These are phyloP conservation scores for Articulospora tetracladia DNA, from an alignment of 495 filamentous ascomycete genomes.

Conservation along the genomic window DNA sequence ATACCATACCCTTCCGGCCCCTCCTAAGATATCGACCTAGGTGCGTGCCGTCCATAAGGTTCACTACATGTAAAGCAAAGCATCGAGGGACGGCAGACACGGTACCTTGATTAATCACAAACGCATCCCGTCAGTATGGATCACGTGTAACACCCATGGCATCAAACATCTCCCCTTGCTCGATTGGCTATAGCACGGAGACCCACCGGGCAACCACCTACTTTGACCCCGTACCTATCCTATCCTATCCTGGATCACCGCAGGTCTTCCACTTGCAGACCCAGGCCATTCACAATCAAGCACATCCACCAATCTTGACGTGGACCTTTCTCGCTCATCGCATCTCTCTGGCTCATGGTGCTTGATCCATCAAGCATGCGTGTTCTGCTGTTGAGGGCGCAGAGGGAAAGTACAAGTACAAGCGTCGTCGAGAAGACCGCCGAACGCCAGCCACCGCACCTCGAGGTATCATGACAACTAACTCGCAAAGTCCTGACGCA, in stretches of 20 bases:
- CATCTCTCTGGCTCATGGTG: constrained; percentile 5
- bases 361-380: constrained; percentile 17
- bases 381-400: constrained; percentile 18
- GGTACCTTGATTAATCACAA: no score
- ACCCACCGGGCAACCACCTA: background rate
- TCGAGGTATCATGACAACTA: constrained; percentile 17
- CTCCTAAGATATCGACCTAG: no score
- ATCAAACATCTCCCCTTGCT: no score
- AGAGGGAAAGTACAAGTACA: constrained; percentile 21
- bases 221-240: background rate
- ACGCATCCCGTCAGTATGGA: no score
- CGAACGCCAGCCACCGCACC: background rate
- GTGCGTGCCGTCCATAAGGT: no score
- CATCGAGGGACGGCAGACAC: no score
- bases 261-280: background rate
- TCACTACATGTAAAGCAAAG: no score
- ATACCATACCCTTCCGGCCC: no score
- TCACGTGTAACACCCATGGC: no score
- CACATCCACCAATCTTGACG: background rate
- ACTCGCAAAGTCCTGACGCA: constrained; percentile 16
- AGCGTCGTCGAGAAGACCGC: constrained; percentile 14
- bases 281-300: background rate
- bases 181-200: no score
- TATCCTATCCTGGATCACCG: background rate
- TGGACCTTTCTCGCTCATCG: background rate